Conservation (phyloP, 768 basidiomycete species). For the Russula ochroleuca region DNA sequence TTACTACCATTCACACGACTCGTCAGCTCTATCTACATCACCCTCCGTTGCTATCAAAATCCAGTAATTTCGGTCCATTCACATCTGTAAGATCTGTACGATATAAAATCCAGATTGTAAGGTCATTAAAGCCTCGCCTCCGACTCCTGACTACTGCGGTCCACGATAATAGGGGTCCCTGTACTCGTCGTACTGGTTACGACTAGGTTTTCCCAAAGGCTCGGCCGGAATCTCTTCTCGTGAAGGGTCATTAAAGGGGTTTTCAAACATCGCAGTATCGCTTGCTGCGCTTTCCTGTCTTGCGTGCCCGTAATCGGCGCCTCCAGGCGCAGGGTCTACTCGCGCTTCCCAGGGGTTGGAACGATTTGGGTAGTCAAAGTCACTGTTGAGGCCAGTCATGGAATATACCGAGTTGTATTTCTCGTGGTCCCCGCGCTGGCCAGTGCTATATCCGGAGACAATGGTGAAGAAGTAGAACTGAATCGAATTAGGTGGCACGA, state of each 20-base stretch:
- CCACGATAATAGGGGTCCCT: constrained; percentile 35
- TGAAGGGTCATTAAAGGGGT: constrained; percentile 10
- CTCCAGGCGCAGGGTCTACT: constrained; percentile 29
- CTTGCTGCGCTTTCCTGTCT: constrained; percentile 24
- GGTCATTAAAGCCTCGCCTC: too few species aligned
- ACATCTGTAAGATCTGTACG: constrained; percentile 2
- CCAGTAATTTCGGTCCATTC: constrained; percentile 6
- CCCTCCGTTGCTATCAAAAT: neutral
- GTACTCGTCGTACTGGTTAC: constrained; percentile 26
- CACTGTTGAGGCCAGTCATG: constrained; percentile 47
- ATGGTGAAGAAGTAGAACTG: constrained; percentile 51
- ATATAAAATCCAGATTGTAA: too few species aligned
- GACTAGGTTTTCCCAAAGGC: neutral
- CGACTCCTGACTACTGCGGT: too few species aligned
- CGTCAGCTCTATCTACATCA: neutral
- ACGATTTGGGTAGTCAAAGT: constrained; percentile 62
- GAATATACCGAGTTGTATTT: constrained; percentile 74
- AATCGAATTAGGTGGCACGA: constrained; percentile 35
- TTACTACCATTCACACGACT: constrained; percentile 15
- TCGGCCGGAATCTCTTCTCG: neutral
- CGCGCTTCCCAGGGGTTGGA: constrained; percentile 69
- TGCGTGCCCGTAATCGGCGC: constrained; percentile 21
- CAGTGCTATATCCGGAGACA: constrained; percentile 59
- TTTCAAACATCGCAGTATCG: constrained; percentile 19
- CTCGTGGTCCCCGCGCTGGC: constrained; percentile 75